Conservation (phyloP, 1,284 basidiomycete species). For the Apiotrichum sp. region DNA sequence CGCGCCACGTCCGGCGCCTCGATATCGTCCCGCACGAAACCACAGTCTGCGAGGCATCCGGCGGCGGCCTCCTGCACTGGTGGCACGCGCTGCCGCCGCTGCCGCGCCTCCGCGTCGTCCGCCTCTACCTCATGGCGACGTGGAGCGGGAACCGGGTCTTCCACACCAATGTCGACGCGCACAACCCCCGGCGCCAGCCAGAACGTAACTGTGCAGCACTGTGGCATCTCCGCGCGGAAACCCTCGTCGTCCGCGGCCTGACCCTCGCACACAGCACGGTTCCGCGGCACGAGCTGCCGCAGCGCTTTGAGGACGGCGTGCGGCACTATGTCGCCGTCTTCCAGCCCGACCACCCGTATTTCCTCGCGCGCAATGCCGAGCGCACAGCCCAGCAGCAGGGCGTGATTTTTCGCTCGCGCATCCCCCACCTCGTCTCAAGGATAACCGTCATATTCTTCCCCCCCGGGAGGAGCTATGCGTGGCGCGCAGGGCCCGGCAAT, state of each 20-base stretch:
- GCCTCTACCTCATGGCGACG: not conserved
- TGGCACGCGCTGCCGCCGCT: constrained; percentile 2
- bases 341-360: constrained; percentile 10
- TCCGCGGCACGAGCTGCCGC: constrained; percentile 4
- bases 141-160: constrained; percentile 8
- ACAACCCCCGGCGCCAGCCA: not conserved
- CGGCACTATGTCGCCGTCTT: constrained; percentile 7
- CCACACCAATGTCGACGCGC: constrained; percentile 10
- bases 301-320: not conserved
- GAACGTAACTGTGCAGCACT: constrained; percentile 3
- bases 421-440: not conserved
- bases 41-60: not conserved
- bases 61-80: not conserved
- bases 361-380: constrained; percentile 7
- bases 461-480: not conserved
- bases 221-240: not conserved
- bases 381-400: not conserved
- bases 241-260: constrained; percentile 7
- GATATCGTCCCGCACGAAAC: constrained; percentile 9
- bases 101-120: constrained; percentile 3
- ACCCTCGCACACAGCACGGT: constrained; percentile 4
- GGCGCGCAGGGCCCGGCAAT: not conserved
- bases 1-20: not conserved
- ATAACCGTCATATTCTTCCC: constrained; percentile 6
- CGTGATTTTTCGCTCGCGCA: constrained; percentile 2